A percentile compares a stretch with the other conserved stretches of the same genome.
phyloP scores from a whole-genome alignment of 2,329 filamentous ascomycete genomes.

The Trichoderma sp. region DNA sequence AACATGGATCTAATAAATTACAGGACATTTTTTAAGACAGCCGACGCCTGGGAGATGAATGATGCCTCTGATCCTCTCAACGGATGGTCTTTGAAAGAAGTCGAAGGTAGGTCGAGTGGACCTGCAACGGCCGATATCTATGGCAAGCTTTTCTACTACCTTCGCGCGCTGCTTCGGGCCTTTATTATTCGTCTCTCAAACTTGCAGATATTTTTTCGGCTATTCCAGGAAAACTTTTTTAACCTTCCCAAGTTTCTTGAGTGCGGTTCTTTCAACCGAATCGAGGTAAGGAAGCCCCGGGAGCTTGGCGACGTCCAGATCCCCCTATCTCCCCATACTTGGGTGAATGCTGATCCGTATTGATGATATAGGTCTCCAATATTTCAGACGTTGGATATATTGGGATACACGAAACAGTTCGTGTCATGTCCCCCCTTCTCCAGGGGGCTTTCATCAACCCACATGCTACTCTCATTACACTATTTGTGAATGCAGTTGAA shows the following conservation, averaged over 20 bases:
- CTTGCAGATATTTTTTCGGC: background rate
- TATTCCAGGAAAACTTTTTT: background rate
- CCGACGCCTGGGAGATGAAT: background rate
- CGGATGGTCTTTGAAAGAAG: background rate
- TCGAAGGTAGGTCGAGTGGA: background rate
- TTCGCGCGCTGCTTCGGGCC: background rate
- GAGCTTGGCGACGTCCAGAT: background rate
- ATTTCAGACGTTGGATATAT: background rate
- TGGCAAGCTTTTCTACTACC: constrained; percentile 3
- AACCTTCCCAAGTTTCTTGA: background rate
- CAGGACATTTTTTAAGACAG: background rate
- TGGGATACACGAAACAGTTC: background rate
- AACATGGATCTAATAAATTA: background rate
- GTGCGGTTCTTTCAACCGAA: background rate
- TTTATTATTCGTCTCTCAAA: background rate
- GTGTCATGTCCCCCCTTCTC: background rate
- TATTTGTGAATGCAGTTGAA: background rate
- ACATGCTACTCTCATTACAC: constrained; percentile 10
- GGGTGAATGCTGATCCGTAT: background rate
- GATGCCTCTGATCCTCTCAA: background rate
- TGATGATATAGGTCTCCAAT: background rate
- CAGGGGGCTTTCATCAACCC: background rate
- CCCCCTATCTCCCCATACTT: too few relatives aligned
- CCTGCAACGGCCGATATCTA: constrained; percentile 3
- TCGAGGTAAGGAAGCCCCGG: background rate